Conservation (phyloP, 2,329 filamentous ascomycete species). For the Microdochium nivale region DNA sequence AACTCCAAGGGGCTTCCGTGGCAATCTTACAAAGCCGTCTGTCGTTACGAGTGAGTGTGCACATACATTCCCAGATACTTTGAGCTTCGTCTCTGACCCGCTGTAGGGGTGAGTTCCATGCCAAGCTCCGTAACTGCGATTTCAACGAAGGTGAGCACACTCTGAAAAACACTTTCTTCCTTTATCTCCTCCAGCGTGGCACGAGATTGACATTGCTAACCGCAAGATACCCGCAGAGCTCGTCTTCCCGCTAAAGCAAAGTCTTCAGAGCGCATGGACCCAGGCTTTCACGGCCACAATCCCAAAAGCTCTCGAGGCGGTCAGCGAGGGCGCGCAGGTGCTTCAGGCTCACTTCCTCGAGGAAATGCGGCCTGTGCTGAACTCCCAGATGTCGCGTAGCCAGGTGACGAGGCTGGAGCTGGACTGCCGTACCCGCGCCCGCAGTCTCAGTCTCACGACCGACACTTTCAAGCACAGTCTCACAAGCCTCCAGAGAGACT, state of each 20-base stretch:
- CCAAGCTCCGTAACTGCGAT: too few relatives aligned
- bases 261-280: slow-evolving; percentile 6
- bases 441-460: too few relatives aligned
- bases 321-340: background rate
- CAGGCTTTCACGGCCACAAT: slow-evolving; percentile 5
- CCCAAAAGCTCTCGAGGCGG: slow-evolving; percentile 4
- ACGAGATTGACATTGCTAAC: too few relatives aligned
- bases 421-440: too few relatives aligned
- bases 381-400: too few relatives aligned
- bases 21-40: slow-evolving; percentile 6
- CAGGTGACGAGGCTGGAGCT: too few relatives aligned
- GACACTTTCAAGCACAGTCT: too few relatives aligned
- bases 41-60: slow-evolving; percentile 7
- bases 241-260: slow-evolving; percentile 3
- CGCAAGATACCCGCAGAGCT: slow-evolving; percentile 6
- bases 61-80: too few relatives aligned
- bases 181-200: background rate
- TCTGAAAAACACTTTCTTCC: background rate
- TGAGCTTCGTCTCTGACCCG: too few relatives aligned
- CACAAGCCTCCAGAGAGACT: too few relatives aligned
- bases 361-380: slow-evolving; percentile 1
- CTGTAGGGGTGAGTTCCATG: background rate
- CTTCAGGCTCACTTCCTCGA: slow-evolving; percentile 2
- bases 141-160: slow-evolving; percentile 15
- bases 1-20: slow-evolving; percentile 5